Evolutionary conservation across 306 rosid genomes (phyloP).

Genomic region (Mimosa bimucronata): DNA sequence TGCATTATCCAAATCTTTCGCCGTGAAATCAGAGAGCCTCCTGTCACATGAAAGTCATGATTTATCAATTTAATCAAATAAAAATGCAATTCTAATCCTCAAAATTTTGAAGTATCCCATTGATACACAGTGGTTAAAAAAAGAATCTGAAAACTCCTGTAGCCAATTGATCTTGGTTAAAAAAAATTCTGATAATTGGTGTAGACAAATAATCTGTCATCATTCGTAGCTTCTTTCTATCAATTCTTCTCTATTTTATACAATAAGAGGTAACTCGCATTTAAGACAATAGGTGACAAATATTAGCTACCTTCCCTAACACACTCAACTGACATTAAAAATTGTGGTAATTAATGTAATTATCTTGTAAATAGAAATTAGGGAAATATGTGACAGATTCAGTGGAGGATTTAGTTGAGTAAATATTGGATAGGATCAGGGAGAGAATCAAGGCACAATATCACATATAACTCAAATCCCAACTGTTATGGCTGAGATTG

Average conservation of each 20-base stretch:
- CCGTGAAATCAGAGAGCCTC: slow-evolving; percentile 61
- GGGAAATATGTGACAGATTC: too few species aligned
- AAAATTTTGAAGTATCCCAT: slow-evolving; percentile 15
- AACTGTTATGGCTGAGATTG: too few species aligned
- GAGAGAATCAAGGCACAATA: too few species aligned
- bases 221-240: background rate
- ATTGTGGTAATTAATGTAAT: too few species aligned
- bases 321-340: background rate
- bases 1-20: slow-evolving; percentile 50
- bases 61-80: slow-evolving; percentile 23
- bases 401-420: too few species aligned
- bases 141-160: background rate
- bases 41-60: slow-evolving; percentile 39
- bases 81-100: slow-evolving; percentile 12
- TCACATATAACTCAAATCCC: too few species aligned
- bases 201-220: background rate
- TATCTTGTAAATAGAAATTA: too few species aligned
- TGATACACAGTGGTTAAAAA: background rate
- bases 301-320: background rate
- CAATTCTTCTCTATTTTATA: background rate
- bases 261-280: background rate
- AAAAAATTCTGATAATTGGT: background rate
- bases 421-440: too few species aligned
- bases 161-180: background rate
- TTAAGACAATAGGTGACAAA: background rate